phyloP scores from a whole-genome alignment of 495 filamentous ascomycete species.

The Aspergillus bridgeri region DNA sequence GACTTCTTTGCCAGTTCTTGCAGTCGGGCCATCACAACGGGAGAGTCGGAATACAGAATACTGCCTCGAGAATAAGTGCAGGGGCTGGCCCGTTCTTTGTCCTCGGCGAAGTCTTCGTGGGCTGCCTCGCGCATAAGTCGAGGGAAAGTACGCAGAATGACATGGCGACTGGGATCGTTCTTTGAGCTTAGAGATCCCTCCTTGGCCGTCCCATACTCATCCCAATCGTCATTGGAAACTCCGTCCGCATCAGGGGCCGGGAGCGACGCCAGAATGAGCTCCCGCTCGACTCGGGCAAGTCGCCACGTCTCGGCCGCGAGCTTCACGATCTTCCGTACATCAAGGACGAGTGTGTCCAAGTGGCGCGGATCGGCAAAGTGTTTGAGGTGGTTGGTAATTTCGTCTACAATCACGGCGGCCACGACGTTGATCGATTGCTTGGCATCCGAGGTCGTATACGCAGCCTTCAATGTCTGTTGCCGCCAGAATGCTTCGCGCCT shows the following conservation, averaged over 20 bases:
- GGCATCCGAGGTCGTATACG: slow-evolving; percentile 59
- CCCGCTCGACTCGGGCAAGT: slow-evolving; percentile 59
- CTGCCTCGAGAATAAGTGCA: slow-evolving; percentile 51
- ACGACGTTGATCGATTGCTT: slow-evolving; percentile 61
- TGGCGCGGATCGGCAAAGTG: slow-evolving; percentile 56
- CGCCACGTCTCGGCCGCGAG: slow-evolving; percentile 63
- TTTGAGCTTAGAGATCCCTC: slow-evolving; percentile 19
- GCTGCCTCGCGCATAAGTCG: slow-evolving; percentile 53
- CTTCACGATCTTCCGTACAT: slow-evolving; percentile 58
- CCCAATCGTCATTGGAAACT: slow-evolving; percentile 44
- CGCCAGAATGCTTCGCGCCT: slow-evolving; percentile 62
- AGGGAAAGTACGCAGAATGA: slow-evolving; percentile 54
- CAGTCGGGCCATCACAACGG: slow-evolving; percentile 47
- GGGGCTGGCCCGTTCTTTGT: slow-evolving; percentile 34
- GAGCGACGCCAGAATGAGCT: slow-evolving; percentile 56
- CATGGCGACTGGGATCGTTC: slow-evolving; percentile 33
- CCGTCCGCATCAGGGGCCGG: slow-evolving; percentile 43
- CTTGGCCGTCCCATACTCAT: slow-evolving; percentile 35
- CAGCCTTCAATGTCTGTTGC: slow-evolving; percentile 61
- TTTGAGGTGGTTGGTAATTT: slow-evolving; percentile 56
- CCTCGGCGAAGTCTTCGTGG: slow-evolving; percentile 50
- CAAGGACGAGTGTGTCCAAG: slow-evolving; percentile 48
- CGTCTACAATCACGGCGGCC: slow-evolving; percentile 58
- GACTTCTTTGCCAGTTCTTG: slow-evolving; percentile 47
- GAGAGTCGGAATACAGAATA: slow-evolving; percentile 53